Conservation (phyloP, 2,329 filamentous ascomycete species). For the Alternaria dauci region DNA sequence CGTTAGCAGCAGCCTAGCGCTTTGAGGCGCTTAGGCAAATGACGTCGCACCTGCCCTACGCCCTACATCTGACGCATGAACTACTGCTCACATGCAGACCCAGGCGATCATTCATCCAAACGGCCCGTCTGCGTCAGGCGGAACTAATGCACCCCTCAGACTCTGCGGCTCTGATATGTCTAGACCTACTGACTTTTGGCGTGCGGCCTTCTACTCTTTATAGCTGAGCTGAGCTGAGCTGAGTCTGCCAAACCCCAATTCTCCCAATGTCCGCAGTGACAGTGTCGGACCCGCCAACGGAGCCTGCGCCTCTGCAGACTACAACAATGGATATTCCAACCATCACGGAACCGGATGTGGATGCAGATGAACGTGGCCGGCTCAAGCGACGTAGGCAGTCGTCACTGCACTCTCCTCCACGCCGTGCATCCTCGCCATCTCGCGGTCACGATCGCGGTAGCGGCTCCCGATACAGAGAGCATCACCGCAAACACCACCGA, state of each 20-base stretch:
- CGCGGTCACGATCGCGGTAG: constrained; percentile 46
- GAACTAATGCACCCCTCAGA: constrained; percentile 32
- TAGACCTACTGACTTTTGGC: constrained; percentile 1
- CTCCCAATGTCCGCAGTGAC: constrained; percentile 7
- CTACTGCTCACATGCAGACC: constrained; percentile 25
- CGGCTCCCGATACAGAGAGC: constrained; percentile 41
- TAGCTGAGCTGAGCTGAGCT: constrained; percentile 19
- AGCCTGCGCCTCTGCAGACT: constrained; percentile 21
- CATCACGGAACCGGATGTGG: constrained; percentile 50
- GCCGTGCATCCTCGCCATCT: constrained; percentile 42
- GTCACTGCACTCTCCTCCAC: constrained; percentile 42
- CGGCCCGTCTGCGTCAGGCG: constrained; percentile 28
- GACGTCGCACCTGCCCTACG: constrained; percentile 16
- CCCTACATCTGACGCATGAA: constrained; percentile 20
- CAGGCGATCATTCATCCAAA: constrained; percentile 23
- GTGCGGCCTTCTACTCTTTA: constrained; percentile 9
- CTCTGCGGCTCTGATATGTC: constrained; percentile 11
- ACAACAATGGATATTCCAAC: constrained; percentile 54
- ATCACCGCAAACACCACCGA: constrained; percentile 44
- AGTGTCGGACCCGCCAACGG: constrained; percentile 10
- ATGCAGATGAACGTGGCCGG: constrained; percentile 42
- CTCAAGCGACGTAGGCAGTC: constrained; percentile 43
- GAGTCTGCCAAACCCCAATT: neutral
- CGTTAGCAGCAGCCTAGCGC: neutral
- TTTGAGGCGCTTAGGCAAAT: constrained; percentile 14